These are phyloP conservation scores for Lizonia empirigonia DNA, from an alignment of 2,329 filamentous ascomycete genomes.

Conservation along the genomic window DNA sequence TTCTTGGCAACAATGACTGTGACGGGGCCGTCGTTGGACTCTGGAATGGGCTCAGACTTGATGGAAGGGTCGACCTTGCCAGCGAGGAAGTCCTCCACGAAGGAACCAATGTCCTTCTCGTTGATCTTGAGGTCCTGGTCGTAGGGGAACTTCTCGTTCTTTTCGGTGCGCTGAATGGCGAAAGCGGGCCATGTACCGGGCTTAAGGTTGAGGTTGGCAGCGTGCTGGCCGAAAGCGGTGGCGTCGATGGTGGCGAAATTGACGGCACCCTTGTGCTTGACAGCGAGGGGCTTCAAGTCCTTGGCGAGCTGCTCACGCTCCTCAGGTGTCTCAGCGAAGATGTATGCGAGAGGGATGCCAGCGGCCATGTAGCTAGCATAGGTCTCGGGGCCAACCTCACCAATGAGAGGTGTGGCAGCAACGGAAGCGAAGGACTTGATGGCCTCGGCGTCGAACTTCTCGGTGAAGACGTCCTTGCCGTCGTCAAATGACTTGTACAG, in stretches of 20 bases:
- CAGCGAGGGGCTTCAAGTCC: slow-evolving; percentile 81
- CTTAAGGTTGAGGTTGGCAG: slow-evolving; percentile 95
- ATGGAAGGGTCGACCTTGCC: slow-evolving; percentile 95
- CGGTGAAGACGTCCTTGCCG: slow-evolving; percentile 83
- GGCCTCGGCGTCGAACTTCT: slow-evolving; percentile 79
- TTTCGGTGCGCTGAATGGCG: slow-evolving; percentile 92
- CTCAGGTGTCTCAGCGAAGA: slow-evolving; percentile 91
- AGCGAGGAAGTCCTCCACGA: slow-evolving; percentile 81
- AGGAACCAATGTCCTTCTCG: slow-evolving; percentile 73
- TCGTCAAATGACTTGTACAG: slow-evolving; percentile 99
- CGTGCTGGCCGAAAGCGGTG: slow-evolving; percentile 90
- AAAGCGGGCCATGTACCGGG: slow-evolving; percentile 95
- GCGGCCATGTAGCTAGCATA: slow-evolving; percentile 94
- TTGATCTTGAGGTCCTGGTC: slow-evolving; percentile 82
- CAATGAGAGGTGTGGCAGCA: slow-evolving; percentile 85
- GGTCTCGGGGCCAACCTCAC: slow-evolving; percentile 95
- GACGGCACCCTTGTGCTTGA: slow-evolving; percentile 90
- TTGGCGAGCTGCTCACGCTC: slow-evolving; percentile 81
- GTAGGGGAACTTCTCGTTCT: slow-evolving; percentile 97
- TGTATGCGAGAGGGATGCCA: slow-evolving; percentile 92
- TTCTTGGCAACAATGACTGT: slow-evolving; percentile 88
- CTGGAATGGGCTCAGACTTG: slow-evolving; percentile 97
- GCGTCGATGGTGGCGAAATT: slow-evolving; percentile 99
- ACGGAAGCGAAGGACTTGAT: slow-evolving; percentile 85
- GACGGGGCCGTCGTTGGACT: slow-evolving; percentile 89